Conservation (phyloP, 1,284 basidiomycete species). For the Blastosporella zonata region DNA sequence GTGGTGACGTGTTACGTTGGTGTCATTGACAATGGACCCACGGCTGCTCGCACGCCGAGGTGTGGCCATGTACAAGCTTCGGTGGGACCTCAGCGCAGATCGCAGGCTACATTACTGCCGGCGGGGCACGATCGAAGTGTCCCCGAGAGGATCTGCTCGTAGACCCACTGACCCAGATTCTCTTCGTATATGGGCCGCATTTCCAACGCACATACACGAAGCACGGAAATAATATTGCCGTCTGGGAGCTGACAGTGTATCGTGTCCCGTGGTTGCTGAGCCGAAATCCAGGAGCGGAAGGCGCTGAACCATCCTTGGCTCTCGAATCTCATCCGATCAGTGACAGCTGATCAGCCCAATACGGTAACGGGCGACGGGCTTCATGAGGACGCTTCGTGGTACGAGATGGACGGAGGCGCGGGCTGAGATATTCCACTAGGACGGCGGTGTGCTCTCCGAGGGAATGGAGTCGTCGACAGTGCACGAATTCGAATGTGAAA, state of each 20-base stretch:
- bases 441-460: not conserved
- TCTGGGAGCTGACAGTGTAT: not conserved
- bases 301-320: not conserved
- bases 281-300: not conserved
- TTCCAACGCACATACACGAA: not conserved
- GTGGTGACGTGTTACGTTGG: not conserved
- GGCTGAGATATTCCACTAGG: not conserved
- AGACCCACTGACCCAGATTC: slow-evolving; percentile 1
- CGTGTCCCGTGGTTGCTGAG: not conserved
- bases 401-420: slow-evolving; percentile 14
- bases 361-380: slow-evolving; percentile 1
- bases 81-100: slow-evolving; percentile 1
- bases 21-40: not conserved
- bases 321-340: not conserved
- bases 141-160: not conserved
- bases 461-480: not conserved
- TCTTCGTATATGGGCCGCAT: not conserved
- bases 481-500: no score
- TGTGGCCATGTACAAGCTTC: not conserved
- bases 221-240: not conserved
- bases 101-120: no score
- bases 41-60: not conserved
- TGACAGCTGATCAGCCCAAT: slow-evolving; percentile 11
- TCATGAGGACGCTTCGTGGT: not conserved
- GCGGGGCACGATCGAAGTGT: not conserved